A percentile compares a stretch with the other conserved stretches of the same genome.
These are phyloP conservation scores for Boletus speciosus DNA, from an alignment of 768 basidiomycete genomes.

Conservation along the genomic window DNA sequence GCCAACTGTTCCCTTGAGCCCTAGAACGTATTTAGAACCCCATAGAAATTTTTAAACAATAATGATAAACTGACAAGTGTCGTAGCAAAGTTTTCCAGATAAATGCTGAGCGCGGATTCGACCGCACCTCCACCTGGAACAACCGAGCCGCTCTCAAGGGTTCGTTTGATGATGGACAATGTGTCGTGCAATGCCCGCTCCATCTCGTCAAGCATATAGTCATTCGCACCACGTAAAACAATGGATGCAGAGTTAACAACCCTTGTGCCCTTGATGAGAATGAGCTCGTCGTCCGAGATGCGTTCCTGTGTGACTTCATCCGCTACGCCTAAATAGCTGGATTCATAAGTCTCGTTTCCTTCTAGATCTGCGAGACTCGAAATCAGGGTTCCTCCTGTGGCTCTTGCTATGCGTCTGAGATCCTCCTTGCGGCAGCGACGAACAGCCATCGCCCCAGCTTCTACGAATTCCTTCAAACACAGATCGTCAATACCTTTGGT, in stretches of 20 bases:
- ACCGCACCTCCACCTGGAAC: slow-evolving; percentile 98
- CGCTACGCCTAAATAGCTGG: slow-evolving; percentile 83
- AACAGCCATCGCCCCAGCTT: slow-evolving; percentile 98
- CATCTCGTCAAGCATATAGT: slow-evolving; percentile 99
- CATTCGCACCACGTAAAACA: slow-evolving; percentile 93
- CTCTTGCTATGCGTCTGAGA: slow-evolving; percentile 92
- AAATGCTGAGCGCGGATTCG: slow-evolving; percentile 94
- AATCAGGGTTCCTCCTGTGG: slow-evolving; percentile 91
- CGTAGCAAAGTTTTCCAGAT: slow-evolving; percentile 97
- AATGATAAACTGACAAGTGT: slow-evolving; percentile 66
- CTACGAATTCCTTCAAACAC: slow-evolving; percentile 97
- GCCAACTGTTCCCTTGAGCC: slow-evolving; percentile 98
- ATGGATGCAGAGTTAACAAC: slow-evolving; percentile 92
- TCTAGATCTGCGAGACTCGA: slow-evolving; percentile 94
- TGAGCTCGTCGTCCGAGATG: slow-evolving; percentile 97
- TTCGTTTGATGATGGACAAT: slow-evolving; percentile 92
- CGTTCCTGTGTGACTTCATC: slow-evolving; percentile 97
- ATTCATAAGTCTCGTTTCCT: slow-evolving; percentile 96
- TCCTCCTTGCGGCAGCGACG: slow-evolving; percentile 98
- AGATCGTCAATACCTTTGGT: slow-evolving; percentile 99
- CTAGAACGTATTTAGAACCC: slow-evolving; percentile 39
- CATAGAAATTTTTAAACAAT: too few species aligned
- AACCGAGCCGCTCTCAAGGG: slow-evolving; percentile 91
- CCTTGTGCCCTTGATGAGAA: slow-evolving; percentile 96
- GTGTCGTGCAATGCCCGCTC: slow-evolving; percentile 95